A percentile compares a stretch with the other conserved stretches of the same genome.
These are phyloP conservation scores for Balansia obtecta DNA, from an alignment of 2,329 filamentous ascomycete genomes.

Conservation along the genomic window DNA sequence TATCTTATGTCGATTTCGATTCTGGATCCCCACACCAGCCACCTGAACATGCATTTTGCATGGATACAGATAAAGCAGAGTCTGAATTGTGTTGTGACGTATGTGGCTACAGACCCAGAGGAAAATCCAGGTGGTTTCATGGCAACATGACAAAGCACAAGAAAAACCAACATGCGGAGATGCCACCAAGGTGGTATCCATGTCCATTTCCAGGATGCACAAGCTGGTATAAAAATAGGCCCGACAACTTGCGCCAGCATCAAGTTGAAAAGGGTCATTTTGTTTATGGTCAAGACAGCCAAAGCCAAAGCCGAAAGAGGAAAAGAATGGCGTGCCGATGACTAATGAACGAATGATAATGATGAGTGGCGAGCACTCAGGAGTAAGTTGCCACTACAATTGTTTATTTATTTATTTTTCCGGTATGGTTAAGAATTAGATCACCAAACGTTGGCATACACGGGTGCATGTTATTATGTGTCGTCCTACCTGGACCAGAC, in stretches of 20 bases:
- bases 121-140: conserved; percentile 44
- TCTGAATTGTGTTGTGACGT: conserved; percentile 35
- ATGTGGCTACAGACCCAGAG: conserved; percentile 43
- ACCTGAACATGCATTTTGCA: background rate
- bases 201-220: conserved; percentile 41
- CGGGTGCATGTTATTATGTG: too few relatives aligned
- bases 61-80: conserved; percentile 19
- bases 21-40: background rate
- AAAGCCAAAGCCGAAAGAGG: conserved; percentile 30
- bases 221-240: conserved; percentile 42
- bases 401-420: too few relatives aligned
- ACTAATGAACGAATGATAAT: background rate
- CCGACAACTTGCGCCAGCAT: conserved; percentile 43
- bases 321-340: conserved; percentile 25
- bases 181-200: conserved; percentile 36
- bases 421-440: too few relatives aligned
- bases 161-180: conserved; percentile 38
- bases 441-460: too few relatives aligned
- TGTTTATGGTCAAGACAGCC: conserved; percentile 28
- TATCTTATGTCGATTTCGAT: background rate
- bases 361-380: background rate
- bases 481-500: too few relatives aligned
- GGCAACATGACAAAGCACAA: conserved; percentile 48
- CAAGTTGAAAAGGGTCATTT: conserved; percentile 44
- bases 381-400: background rate